Evolutionary conservation across 2,329 filamentous ascomycete genomes (phyloP).

Genomic region (Sporothrix schenckii): DNA sequence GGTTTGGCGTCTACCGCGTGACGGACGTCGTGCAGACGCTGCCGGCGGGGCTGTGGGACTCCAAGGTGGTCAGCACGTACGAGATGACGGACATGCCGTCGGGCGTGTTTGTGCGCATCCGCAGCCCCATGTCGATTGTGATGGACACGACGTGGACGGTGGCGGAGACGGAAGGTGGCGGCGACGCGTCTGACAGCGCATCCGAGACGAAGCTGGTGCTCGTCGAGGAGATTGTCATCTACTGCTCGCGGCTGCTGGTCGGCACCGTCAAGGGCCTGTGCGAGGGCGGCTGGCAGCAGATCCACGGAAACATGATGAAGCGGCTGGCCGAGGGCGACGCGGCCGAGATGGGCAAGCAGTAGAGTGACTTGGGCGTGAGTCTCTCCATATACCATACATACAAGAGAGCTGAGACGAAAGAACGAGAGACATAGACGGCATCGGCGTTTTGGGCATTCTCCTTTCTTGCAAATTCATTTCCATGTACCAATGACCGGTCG

Average conservation of each 20-base stretch:
- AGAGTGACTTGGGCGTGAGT: too few species aligned
- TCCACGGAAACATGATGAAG: slow-evolving; percentile 54
- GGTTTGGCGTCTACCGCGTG: slow-evolving; percentile 51
- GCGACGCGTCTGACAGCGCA: not conserved
- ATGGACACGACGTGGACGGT: slow-evolving; percentile 59
- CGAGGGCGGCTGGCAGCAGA: slow-evolving; percentile 54
- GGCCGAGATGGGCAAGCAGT: slow-evolving; percentile 5
- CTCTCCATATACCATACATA: not conserved
- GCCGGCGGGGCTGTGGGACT: slow-evolving; percentile 60
- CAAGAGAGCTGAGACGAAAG: not conserved
- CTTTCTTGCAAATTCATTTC: slow-evolving; percentile 16
- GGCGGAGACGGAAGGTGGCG: slow-evolving; percentile 41
- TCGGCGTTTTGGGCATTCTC: slow-evolving; percentile 4
- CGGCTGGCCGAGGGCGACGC: slow-evolving; percentile 42
- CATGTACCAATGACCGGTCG: not conserved
- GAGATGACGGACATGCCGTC: slow-evolving; percentile 54
- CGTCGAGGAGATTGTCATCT: slow-evolving; percentile 55
- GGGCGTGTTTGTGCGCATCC: slow-evolving; percentile 57
- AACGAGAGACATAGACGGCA: not conserved
- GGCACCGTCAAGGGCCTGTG: slow-evolving; percentile 55
- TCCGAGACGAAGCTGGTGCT: slow-evolving; percentile 45
- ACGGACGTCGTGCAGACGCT: slow-evolving; percentile 56
- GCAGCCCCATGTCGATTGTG: slow-evolving; percentile 54
- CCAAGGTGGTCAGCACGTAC: slow-evolving; percentile 56
- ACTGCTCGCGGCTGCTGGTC: slow-evolving; percentile 54